These are phyloP conservation scores for Puccinia novopanici DNA, from an alignment of 1,284 basidiomycete genomes.

Conservation along the genomic window DNA sequence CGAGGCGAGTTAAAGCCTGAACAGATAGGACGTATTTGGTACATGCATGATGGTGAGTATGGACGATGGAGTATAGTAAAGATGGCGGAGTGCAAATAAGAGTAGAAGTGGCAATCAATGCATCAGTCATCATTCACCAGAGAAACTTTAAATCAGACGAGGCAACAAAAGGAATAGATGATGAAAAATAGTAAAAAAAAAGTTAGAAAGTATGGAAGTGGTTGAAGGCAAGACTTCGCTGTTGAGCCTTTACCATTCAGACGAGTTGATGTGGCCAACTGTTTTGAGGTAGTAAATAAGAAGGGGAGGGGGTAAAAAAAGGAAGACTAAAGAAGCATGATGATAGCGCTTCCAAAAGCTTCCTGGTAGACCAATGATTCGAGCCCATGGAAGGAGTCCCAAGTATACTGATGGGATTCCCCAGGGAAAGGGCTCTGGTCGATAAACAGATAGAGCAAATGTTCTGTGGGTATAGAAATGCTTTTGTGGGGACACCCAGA, in stretches of 20 bases:
- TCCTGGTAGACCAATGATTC: conserved; percentile 30
- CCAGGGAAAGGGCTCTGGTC: neutral
- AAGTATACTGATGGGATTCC: conserved; percentile 10
- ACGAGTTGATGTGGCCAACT: too few species aligned
- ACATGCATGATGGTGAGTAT: conserved; percentile 27
- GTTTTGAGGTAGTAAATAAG: neutral
- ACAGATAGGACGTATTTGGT: conserved; percentile 34
- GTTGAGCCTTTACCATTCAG: neutral
- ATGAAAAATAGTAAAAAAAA: conserved; percentile 17
- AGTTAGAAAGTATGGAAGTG: neutral
- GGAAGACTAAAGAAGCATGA: conserved; percentile 36
- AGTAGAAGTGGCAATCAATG: conserved; percentile 35
- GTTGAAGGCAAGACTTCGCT: neutral
- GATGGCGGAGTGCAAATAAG: conserved; percentile 30
- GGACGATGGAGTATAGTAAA: neutral
- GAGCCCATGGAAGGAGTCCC: conserved; percentile 19
- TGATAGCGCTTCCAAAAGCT: conserved; percentile 35
- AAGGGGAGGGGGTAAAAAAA: conserved; percentile 6
- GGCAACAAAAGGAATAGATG: conserved; percentile 9
- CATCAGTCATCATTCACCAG: conserved; percentile 36
- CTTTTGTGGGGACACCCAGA: conserved; percentile 8
- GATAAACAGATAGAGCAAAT: conserved; percentile 24
- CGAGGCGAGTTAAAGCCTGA: conserved; percentile 24
- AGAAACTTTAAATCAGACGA: conserved; percentile 25
- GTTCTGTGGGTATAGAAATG: neutral